Base-by-base conservation (phyloP, 139 green algal genomes). In the Coccomyxa sp. region DNA sequence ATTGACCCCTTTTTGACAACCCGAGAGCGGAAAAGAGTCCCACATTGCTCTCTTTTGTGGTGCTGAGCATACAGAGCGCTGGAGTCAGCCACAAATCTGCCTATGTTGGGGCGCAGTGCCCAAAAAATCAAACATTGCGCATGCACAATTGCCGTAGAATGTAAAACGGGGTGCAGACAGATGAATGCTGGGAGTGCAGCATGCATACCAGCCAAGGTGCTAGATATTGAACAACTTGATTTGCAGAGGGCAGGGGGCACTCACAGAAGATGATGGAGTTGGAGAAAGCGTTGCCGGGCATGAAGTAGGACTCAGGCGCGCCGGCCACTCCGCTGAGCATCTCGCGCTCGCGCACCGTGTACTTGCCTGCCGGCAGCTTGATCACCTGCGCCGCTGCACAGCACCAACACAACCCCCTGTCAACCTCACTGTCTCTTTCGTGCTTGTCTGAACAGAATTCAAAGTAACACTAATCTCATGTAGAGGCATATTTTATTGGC, bases 311-410 rank as follows among this genome's bases (percentile, higher is more conserved):
- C 10, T 80, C 31, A 23, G 92, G 92, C 81, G 92, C 83, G 58
- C 92, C 91, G 77, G 87, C 86, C 18, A 79, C 88, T 82, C 91
- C 91, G 15, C 92, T 94, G 38, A 98, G 83, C 94, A 97, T 96
- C 88, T 98, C 95, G n/a, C 91, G 89, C 88, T 98, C 95, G 10
- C 95, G 87, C 17, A 95, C 91, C 0, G 93, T 96, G 92, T 96
- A 97, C 90, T 96, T 96, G 87, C 92, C 89, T 82, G 88, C 88
- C 0, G 92, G 94, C 68, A 96, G 89, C 87, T 94, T 94, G 13
- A 96, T 74, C 13, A 96, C 81, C 67, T 91, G 85, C 79, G 91
- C 90, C 31, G 81, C 91, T 94, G 89, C 83, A 88, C 31, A n/a
- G 23, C 14, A 0, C 18, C 18, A 27, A 7, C 38, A 51, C 38